Base-by-base conservation (phyloP, 495 filamentous ascomycete species). In the Lophiostoma macrostomum region DNA sequence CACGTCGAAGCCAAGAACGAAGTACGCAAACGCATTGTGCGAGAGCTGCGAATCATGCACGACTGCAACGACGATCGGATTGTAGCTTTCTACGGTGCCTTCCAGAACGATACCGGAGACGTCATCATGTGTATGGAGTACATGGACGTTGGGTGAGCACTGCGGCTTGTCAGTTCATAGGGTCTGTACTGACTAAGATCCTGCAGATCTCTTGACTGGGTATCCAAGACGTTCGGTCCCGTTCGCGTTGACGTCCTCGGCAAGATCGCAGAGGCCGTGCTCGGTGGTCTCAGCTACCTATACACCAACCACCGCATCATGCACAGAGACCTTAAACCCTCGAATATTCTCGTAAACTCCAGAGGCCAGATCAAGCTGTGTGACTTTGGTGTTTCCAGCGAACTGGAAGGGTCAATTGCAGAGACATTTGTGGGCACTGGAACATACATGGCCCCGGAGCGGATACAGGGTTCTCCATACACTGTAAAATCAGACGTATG, bases 41-140 rank as follows among this genome's bases (percentile, higher is more conserved):
- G 91, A 55, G 93, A 98, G 67, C 80, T 98, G 19, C 88, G 95
- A 64, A 96, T 98, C 60, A 96, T 96, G 81, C 90, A 95, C 67
- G 91, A 96, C 55, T 97, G 93, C 71, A 93, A 95, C 55, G 96
- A 86, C 6, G 87, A 91, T 32, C 89, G 90, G 66, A 97, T 98
- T 62, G 93, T 98, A 20, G 94, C 84, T 12, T 97, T 97, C 70
- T 96, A 96, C 63, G 93, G 93, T 39, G 93, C 93, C 19, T 97
- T 97, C 71, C 79, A 96, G 51, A 96, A 95, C 62, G 89, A 96
- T 60, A 86, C 85, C 37, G 87, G 93, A 57, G 93, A 97, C 72
- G 94, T 98, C 54, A 90, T 96, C 53, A 86, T 98, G 86, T 98
- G 93, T 68, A 98, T 98, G 93, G 93, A 98, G 68, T 96, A 98